Evolutionary conservation across 2,329 filamentous ascomycete species (phyloP).

Genomic region (Clarireedia homoeocarpa): DNA sequence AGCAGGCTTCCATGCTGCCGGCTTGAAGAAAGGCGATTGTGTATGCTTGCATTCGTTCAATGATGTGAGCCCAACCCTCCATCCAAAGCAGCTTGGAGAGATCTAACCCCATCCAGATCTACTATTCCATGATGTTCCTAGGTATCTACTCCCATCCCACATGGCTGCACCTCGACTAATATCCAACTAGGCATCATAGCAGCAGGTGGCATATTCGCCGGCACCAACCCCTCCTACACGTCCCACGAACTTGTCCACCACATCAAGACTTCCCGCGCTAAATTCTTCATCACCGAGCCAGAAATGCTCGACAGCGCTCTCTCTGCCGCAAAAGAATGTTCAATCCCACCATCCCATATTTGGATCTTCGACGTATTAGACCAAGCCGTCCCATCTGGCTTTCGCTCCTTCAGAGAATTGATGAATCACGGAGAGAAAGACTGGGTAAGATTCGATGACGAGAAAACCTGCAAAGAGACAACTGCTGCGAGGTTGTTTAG

Average conservation of each 20-base stretch:
- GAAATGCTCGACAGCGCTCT: conserved; percentile 18
- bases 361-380: conserved; percentile 23
- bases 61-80: conserved; percentile 17
- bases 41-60: conserved; percentile 27
- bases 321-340: conserved; percentile 22
- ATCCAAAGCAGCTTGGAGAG: not conserved
- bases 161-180: not conserved
- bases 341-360: conserved; percentile 20
- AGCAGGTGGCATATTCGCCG: conserved; percentile 23
- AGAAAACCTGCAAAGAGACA: conserved; percentile 27
- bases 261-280: conserved; percentile 20
- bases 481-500: conserved; percentile 36
- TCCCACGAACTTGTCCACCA: conserved; percentile 25
- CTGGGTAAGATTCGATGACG: conserved; percentile 23
- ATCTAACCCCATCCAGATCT: conserved; percentile 13
- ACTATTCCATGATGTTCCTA: conserved; percentile 21
- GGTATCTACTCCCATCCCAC: conserved; percentile 4
- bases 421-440: conserved; percentile 20
- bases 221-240: conserved; percentile 26
- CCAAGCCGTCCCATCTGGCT: conserved; percentile 17
- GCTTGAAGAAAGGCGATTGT: conserved; percentile 24
- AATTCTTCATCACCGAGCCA: conserved; percentile 24
- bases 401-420: conserved; percentile 17
- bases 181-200: conserved; percentile 19
- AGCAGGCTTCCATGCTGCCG: conserved; percentile 23